Evolutionary conservation across 2,329 filamentous ascomycete species (phyloP), one percentile per base, ranked within the genome.

Genomic region (Calonectria ilicicola): DNA sequence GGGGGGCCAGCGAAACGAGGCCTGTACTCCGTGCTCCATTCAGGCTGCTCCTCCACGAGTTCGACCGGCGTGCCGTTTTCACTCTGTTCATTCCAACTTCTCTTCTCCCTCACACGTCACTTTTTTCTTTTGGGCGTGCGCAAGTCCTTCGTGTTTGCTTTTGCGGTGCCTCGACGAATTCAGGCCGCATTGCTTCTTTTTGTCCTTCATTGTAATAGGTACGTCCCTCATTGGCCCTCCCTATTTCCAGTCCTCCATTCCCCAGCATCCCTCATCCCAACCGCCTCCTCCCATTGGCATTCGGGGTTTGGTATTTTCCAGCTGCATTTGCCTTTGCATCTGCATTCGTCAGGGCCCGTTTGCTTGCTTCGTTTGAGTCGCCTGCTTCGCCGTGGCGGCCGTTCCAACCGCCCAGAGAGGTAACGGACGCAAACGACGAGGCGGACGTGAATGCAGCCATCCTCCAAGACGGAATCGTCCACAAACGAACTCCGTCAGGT

Each of bases 171-270:
- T 56, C 68, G 56, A 72, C 69, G 58, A 72, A 70, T 67, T 19
- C 67, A 73, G 56, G 49, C 63, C 51, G 68, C 72, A 38, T 62
- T 69, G 51, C 60, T 73, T 72, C 70, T 77, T 66, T 40, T 56
- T 29, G 51, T 62, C 51, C 67, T 67, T 65, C 49, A 58, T 63
- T 74, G 49, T 69, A 32, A 65, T 51, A 76, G 73, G 78, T 80
- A 72, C 68, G 73, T 78, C 65, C 68, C 62, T 69, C 47, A 77
- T 76, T 73, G 70, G 65, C 60, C 40, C 65, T 72, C 72, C 72
- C 70, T 69, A 73, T 75, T 70, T 72, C 71, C 46, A 65, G 63
- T 62, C 69, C 64, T 56, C 38, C 69, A 56, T 67, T 62, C 71
- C 67, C 53, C 62, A 64, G 46, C 63, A 58, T 51, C 62, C 56